A percentile compares a stretch with the other conserved stretches of the same genome.
Evolutionary conservation across 2,329 filamentous ascomycete genomes (phyloP).

Genomic region (Clarireedia hainanense): DNA sequence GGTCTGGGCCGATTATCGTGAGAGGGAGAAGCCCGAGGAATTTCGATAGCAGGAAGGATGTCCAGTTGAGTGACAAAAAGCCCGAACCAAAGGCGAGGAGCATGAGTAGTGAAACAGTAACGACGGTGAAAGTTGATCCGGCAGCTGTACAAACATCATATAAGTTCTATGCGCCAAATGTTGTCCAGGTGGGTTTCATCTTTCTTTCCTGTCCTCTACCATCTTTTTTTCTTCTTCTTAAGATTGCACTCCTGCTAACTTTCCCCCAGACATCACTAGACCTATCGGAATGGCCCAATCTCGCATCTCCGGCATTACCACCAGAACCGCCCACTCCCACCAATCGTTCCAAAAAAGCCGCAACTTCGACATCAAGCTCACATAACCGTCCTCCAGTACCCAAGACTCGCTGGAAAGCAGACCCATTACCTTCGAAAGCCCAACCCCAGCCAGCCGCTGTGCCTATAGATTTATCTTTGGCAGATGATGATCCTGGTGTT

Average conservation of each 20-base stretch:
- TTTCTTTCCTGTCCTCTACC: neutral
- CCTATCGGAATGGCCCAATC: conserved; percentile 23
- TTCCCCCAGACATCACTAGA: conserved; percentile 21
- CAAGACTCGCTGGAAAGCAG: conserved; percentile 28
- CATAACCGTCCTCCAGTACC: conserved; percentile 24
- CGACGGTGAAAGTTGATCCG: conserved; percentile 25
- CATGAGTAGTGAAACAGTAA: conserved; percentile 15
- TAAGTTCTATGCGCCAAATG: conserved; percentile 24
- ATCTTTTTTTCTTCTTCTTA: too few relatives aligned
- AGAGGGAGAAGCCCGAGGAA: conserved; percentile 87
- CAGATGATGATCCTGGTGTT: conserved; percentile 21
- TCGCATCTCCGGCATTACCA: conserved; percentile 6
- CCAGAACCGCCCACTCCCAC: conserved; percentile 9
- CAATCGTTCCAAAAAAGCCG: conserved; percentile 18
- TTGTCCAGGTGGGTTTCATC: conserved; percentile 20
- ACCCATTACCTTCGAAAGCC: conserved; percentile 6
- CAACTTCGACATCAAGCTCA: conserved; percentile 11
- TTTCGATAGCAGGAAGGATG: conserved; percentile 84
- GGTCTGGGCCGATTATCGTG: conserved; percentile 90
- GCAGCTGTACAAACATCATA: conserved; percentile 17
- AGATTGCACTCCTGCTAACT: neutral
- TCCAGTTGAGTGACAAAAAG: conserved; percentile 48
- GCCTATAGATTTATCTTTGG: conserved; percentile 27
- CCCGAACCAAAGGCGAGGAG: conserved; percentile 23
- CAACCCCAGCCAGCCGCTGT: conserved; percentile 12